These are phyloP conservation scores for Marvania coccoides DNA, from an alignment of 139 green algal species.

Conservation along the genomic window DNA sequence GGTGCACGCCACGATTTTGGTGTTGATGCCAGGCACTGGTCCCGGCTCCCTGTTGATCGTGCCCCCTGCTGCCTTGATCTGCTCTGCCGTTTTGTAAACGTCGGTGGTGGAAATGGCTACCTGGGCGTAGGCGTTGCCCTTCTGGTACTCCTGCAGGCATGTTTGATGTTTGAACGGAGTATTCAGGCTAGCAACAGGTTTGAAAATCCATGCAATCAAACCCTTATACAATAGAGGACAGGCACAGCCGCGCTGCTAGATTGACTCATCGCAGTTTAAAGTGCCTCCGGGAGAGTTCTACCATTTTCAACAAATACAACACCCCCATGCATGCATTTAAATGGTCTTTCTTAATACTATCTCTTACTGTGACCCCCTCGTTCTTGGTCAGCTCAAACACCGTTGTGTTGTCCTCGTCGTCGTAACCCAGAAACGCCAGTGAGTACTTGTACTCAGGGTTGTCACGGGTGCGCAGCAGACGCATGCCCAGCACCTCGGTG, in stretches of 20 bases:
- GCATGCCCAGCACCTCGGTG: constrained; percentile 66
- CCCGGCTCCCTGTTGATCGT: constrained; percentile 40
- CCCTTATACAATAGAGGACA: too few species aligned
- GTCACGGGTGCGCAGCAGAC: constrained; percentile 58
- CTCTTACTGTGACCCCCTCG: constrained; percentile 54
- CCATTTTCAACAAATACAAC: too few species aligned
- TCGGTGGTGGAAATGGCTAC: constrained; percentile 55
- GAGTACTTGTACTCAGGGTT: constrained; percentile 77
- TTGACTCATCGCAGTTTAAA: too few species aligned
- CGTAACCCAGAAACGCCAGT: constrained; percentile 61
- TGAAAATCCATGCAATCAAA: too few species aligned
- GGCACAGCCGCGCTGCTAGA: too few species aligned
- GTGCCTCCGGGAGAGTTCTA: too few species aligned
- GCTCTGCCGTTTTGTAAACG: constrained; percentile 79
- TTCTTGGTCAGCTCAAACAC: constrained; percentile 95
- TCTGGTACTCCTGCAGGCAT: constrained; percentile 50
- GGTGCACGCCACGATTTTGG: constrained; percentile 57
- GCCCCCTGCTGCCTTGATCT: constrained; percentile 57
- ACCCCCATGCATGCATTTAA: too few species aligned
- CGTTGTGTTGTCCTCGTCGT: constrained; percentile 52
- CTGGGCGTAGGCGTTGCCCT: constrained; percentile 80
- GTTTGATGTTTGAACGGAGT: too few species aligned
- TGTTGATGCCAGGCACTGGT: constrained; percentile 48
- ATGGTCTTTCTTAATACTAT: too few species aligned
- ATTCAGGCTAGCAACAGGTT: too few species aligned